Conservation (phyloP, 1,284 basidiomycete species). For the Ustilago shanxiensis region DNA sequence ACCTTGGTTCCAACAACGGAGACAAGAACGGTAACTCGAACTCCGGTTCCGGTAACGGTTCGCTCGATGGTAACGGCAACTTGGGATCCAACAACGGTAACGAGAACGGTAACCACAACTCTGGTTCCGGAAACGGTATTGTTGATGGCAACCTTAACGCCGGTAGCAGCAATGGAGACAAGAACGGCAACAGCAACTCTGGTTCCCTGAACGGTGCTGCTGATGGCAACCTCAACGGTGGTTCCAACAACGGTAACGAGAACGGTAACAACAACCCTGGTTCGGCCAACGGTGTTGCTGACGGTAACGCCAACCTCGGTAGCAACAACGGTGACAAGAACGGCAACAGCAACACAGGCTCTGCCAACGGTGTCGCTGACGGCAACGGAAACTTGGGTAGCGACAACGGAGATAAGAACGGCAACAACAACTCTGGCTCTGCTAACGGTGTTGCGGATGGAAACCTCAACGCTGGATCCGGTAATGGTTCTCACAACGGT, state of each 20-base stretch:
- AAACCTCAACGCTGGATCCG: constrained; percentile 20
- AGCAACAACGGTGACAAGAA: constrained; percentile 26
- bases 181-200: constrained; percentile 23
- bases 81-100: constrained; percentile 24
- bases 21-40: constrained; percentile 27
- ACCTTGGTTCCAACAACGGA: constrained; percentile 25
- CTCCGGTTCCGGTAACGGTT: constrained; percentile 11
- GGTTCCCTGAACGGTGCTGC: constrained; percentile 25
- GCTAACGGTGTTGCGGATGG: constrained; percentile 30
- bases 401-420: constrained; percentile 27
- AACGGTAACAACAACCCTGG: constrained; percentile 22
- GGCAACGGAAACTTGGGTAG: constrained; percentile 23
- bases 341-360: constrained; percentile 23
- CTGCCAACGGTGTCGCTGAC: constrained; percentile 28
- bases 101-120: constrained; percentile 25
- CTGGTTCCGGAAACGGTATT: constrained; percentile 24
- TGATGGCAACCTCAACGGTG: constrained; percentile 24
- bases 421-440: constrained; percentile 17
- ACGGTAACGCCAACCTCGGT: constrained; percentile 27
- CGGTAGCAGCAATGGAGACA: constrained; percentile 22
- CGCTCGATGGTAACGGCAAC: constrained; percentile 26
- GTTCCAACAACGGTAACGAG: constrained; percentile 21
- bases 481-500: constrained; percentile 21
- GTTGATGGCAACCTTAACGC: constrained; percentile 25
- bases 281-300: constrained; percentile 6